Conservation (phyloP, 1,284 basidiomycete genomes). For the Heterobasidion parviporum region DNA sequence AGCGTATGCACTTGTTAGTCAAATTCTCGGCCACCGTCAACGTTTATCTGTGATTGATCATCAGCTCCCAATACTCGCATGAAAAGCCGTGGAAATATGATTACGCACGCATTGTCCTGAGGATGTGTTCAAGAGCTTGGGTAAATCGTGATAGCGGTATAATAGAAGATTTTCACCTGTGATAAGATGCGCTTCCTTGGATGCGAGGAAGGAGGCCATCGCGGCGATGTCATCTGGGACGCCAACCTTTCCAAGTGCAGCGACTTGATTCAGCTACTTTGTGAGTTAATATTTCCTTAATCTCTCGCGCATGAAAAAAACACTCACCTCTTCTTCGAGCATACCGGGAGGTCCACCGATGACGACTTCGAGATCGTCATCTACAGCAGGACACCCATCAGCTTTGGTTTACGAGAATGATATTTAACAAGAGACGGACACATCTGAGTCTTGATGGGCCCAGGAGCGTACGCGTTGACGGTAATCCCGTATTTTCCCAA, state of each 20-base stretch:
- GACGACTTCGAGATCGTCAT: background rate
- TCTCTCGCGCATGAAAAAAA: background rate
- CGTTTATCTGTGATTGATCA: background rate
- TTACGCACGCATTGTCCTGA: background rate
- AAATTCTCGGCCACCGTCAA: background rate
- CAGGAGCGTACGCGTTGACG: conserved; percentile 17
- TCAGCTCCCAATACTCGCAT: background rate
- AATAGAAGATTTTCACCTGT: conserved; percentile 12
- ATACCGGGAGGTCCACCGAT: background rate
- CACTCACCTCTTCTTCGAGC: background rate
- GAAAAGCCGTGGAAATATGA: background rate
- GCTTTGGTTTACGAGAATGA: background rate
- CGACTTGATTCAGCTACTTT: background rate
- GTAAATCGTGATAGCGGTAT: background rate
- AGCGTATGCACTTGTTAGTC: background rate
- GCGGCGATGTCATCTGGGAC: conserved; percentile 16
- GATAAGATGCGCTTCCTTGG: conserved; percentile 14
- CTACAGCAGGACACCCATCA: background rate
- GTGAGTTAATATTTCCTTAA: background rate
- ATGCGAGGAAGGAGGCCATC: conserved; percentile 17
- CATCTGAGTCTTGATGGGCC: background rate
- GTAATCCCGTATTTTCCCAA: conserved; percentile 17
- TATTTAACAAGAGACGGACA: background rate
- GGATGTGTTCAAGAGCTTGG: background rate
- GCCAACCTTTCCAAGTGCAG: conserved; percentile 10